Evolutionary conservation across 176 grass and related monocot species (phyloP), one percentile per base, ranked within the genome.

Genomic region (Elymus sibiricus): DNA sequence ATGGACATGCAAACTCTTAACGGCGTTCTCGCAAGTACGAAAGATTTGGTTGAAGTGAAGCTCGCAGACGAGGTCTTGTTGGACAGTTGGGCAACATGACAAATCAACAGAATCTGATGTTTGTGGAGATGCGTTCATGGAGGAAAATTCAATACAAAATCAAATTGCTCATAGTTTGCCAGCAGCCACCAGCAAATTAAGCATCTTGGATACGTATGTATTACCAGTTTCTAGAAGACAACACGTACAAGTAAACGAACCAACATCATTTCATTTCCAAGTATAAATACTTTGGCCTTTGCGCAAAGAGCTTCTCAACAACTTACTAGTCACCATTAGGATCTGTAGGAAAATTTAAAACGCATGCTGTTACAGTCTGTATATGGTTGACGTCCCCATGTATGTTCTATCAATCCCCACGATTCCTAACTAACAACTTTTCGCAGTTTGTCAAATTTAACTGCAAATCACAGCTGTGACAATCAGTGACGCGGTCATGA

Each of bases 381-480:
- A 5, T 79, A 64, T 38, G 16, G 24, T 38, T 80, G 28, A 40
- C 26, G 40, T 49, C 68, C 21, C 32, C 11, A 69, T 76, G 46
- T 19, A 78, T 63, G 61, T 70, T 47, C 71, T 49, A 74, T 49
- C 2, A 81, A 34, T 80, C 16, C 71, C 61, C 35, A 43, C 58
- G 49, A 74, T 61, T 37, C 60, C 65, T 83, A 79, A 59, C 59
- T 46, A 74, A 84, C 16, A 70, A 49, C 17, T 47, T 47, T 69
- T 17, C 10, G n/a, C 42, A 56, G 2, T 16, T 15, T 38, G 1
- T 6, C 51, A 53, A 61, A 53, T 77, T 85, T 24, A 91, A 88
- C 49, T 76, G 62, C 59, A 85, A 68, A 85, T 42, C 40, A 81
- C 17, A 64, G 90, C 76, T 35, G 21, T 6, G 43, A 77, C 13